Base-by-base conservation (phyloP, 2,329 filamentous ascomycete species). In the Dactylonectria macrodidyma region DNA sequence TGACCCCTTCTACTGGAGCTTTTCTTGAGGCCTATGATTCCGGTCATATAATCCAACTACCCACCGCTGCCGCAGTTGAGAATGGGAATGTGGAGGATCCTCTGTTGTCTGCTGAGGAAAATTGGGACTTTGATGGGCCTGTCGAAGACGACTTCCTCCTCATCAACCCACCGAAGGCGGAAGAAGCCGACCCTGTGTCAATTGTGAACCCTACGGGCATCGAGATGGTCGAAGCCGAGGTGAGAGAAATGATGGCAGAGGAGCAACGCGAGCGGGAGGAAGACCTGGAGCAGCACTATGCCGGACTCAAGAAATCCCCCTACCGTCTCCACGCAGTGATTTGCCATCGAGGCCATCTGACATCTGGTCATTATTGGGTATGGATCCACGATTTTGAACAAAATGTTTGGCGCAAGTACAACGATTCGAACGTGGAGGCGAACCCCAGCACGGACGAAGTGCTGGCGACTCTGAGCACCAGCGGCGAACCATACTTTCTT, bases 291-390 rank as follows among this genome's bases (percentile, higher is more conserved):
- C 64, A 73, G 41, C 75, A 78, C 51, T 67, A 76, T 76, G 85
- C 85, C 3, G 87, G 89, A 59, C 87, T 91, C 76, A 86, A 87
- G 50, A 84, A 89, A 30, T 84, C 93, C 54, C 89, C 91, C 11
- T 99, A 98, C 79, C 90, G 90, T 14, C 88, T 99, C 5, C 95
- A 98, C 73, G 94, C 95, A 0, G 93, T 98, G 36, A 97, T 99
- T 77, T 95, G 97, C 75, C 96, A 99, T 79, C 91, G 92, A 22
- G 93, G 93, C 36, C 85, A 86, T 73, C 87, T 91, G 47, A 88
- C 86, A 51, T 91, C 91, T 52, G 96, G 96, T 0, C 96, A 99
- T 80, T 99, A 98, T 82, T 98, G 94, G 92, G 94, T 98, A 51
- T 98, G 95, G 88, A 97, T 99, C 71, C 93, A 91, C 77, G 96